Evolutionary conservation across 2,329 filamentous ascomycete species (phyloP), one percentile per base, ranked within the genome.

Genomic region (Tolypocladium amazonense): DNA sequence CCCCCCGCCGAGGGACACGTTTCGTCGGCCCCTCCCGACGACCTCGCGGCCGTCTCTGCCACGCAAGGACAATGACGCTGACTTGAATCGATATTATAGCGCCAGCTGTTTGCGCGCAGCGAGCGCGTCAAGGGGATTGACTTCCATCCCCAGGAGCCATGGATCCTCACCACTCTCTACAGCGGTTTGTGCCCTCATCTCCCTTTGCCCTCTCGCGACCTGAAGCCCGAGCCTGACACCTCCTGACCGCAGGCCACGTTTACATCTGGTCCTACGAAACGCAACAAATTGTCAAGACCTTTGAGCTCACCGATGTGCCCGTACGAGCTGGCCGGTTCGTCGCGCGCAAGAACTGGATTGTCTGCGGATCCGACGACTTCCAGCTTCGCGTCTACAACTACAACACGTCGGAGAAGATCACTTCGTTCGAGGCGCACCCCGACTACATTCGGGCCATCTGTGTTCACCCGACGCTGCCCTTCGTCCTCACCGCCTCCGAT

Each of bases 211-310:
- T 56, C 56, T 39, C n/a, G 45, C n/a, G 37, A 18, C 50, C 58
- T 62, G 67, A 57, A 37, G n/a, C 33, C 23, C 30, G 62, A 58
- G 56, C 35, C 27, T 56, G 30, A 55, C 52, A 15, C n/a, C 56
- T 30, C n/a, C 20, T 62, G 43, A 15, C 23, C 23, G 56, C 62
- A 92, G 91, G 94, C 75, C 93, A 97, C 80, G 94, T 96, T 73
- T 95, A 97, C 80, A 97, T 99, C 73, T 97, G 94, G 92, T 97
- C 93, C 39, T 96, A 96, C 76, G 93, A 96, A 77, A 95, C 92
- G 57, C 92, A 96, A 75, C 89, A 92, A 64, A 92, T 97, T 64
- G 91, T 99, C 77, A 97, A 97, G 82, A 97, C 93, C 5, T 99
- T 99, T 76, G 94, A 99, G 79, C 87, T 97, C 66, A 97, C 93